These are phyloP conservation scores for Aureobasidium sp. DNA, from an alignment of 2,329 filamentous ascomycete species.

Conservation along the genomic window DNA sequence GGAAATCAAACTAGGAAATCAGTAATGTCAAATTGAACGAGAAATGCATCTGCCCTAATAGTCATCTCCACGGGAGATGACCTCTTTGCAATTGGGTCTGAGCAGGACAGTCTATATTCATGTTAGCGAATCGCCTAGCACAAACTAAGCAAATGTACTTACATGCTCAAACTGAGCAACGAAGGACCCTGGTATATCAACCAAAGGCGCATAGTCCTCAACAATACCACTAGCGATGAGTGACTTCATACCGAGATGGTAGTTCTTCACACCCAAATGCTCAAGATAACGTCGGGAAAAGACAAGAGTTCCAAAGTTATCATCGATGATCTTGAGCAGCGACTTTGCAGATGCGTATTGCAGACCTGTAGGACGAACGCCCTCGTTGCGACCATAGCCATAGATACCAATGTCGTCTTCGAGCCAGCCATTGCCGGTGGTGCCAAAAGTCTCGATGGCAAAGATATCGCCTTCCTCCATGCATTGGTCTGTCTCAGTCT, in stretches of 20 bases:
- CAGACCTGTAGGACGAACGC: slow-evolving; percentile 67
- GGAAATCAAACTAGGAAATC: not conserved
- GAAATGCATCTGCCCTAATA: slow-evolving; percentile 34
- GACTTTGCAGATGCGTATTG: slow-evolving; percentile 75
- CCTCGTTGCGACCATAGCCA: slow-evolving; percentile 70
- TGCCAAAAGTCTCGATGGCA: slow-evolving; percentile 93
- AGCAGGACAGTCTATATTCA: slow-evolving; percentile 39
- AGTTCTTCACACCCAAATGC: slow-evolving; percentile 88
- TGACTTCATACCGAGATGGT: slow-evolving; percentile 84
- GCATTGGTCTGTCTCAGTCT: slow-evolving; percentile 78
- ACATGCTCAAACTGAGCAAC: slow-evolving; percentile 94
- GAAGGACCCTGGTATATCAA: slow-evolving; percentile 89
- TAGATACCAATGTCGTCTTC: slow-evolving; percentile 73
- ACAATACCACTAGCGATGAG: slow-evolving; percentile 76
- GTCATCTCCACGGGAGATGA: slow-evolving; percentile 31
- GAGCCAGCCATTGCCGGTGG: slow-evolving; percentile 82
- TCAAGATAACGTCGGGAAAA: slow-evolving; percentile 89
- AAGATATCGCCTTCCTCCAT: slow-evolving; percentile 98
- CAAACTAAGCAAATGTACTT: slow-evolving; percentile 32
- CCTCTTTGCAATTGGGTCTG: slow-evolving; percentile 31
- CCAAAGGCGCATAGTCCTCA: slow-evolving; percentile 80
- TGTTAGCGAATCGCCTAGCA: not conserved
- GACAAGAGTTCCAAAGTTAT: slow-evolving; percentile 89
- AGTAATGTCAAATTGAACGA: not conserved
- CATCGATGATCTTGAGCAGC: slow-evolving; percentile 80